Conservation (phyloP, 257 asterid genomes). For the Primulina tabacum region DNA sequence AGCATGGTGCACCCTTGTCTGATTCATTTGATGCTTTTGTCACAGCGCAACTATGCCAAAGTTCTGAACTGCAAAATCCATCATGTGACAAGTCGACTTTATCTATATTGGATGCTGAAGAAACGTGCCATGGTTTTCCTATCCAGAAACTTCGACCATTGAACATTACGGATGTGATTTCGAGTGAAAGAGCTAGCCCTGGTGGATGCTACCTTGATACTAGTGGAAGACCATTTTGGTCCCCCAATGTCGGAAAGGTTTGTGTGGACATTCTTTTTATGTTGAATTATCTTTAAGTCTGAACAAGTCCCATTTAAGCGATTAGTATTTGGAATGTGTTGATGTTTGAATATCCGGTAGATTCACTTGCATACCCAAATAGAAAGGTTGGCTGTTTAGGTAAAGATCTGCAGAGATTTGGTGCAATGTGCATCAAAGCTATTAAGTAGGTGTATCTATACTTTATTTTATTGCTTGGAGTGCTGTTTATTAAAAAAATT, state of each 20-base stretch:
- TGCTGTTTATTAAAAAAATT: not conserved
- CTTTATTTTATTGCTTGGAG: not conserved
- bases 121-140: slow-evolving; percentile 90
- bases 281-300: slow-evolving; percentile 15
- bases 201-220: slow-evolving; percentile 23
- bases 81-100: slow-evolving; percentile 40
- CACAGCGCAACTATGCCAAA: slow-evolving; percentile 35
- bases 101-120: slow-evolving; percentile 87
- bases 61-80: slow-evolving; percentile 35
- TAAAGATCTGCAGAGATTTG: not conserved
- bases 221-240: slow-evolving; percentile 31
- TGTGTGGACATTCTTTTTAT: slow-evolving; percentile 20
- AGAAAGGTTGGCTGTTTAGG: slow-evolving; percentile 11
- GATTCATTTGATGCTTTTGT: slow-evolving; percentile 43
- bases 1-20: slow-evolving; percentile 28
- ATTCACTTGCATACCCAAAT: not conserved
- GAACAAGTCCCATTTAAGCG: slow-evolving; percentile 5
- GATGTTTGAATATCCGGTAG: not conserved
- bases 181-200: slow-evolving; percentile 27
- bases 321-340: not conserved
- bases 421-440: not conserved
- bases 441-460: not conserved
- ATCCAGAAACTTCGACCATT: slow-evolving; percentile 39
- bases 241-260: slow-evolving; percentile 38
- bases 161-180: slow-evolving; percentile 28